These are phyloP conservation scores for Capsicum chinense DNA, from an alignment of 257 asterid genomes.

Conservation along the genomic window DNA sequence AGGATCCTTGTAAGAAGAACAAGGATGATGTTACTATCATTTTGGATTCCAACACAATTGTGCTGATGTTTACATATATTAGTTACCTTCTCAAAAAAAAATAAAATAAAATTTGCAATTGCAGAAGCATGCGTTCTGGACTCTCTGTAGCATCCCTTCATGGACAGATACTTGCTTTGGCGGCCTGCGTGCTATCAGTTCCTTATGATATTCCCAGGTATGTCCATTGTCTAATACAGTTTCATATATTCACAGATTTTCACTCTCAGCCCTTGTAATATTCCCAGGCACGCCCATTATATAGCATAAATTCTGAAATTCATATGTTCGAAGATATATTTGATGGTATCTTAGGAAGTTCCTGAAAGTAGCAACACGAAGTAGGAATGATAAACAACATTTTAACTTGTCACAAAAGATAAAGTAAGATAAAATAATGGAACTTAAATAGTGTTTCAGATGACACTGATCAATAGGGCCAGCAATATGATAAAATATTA, in stretches of 20 bases:
- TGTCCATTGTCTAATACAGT: conserved; percentile 33
- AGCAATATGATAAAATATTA: neutral
- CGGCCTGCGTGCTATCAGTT: conserved; percentile 89
- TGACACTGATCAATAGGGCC: neutral
- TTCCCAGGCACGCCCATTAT: conserved; percentile 67
- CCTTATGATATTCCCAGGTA: conserved; percentile 99
- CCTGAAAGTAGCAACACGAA: neutral
- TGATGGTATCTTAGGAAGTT: conserved; percentile 12
- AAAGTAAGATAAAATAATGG: neutral
- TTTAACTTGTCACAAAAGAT: conserved; percentile 22
- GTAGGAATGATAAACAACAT: neutral
- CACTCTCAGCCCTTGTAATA: conserved; percentile 83
- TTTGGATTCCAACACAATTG: neutral
- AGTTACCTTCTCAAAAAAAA: neutral
- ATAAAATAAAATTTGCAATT: conserved; percentile 21
- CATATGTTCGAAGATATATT: neutral
- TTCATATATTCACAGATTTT: conserved; percentile 24
- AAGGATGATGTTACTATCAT: neutral
- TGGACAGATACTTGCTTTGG: conserved; percentile 92
- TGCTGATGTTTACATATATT: neutral
- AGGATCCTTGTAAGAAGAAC: neutral
- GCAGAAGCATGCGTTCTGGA: conserved; percentile 68
- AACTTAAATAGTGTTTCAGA: neutral
- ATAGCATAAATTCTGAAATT: neutral
- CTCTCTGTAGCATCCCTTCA: conserved; percentile 76